Evolutionary conservation across 192 early-diverging fungal species (phyloP).

Genomic region (Podila clonocystis): DNA sequence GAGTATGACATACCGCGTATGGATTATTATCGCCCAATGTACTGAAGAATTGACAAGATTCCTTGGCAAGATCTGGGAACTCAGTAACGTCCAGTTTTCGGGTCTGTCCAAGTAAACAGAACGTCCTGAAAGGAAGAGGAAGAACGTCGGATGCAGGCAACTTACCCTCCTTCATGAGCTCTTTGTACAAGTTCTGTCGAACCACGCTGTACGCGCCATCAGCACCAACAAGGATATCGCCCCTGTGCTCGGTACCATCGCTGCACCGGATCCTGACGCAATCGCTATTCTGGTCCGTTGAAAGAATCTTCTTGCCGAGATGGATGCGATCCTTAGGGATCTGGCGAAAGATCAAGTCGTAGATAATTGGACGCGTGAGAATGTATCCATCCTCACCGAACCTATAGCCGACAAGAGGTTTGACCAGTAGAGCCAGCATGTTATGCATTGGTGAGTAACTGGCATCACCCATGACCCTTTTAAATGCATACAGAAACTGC

Average conservation of each 20-base stretch:
- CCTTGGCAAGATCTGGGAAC: slow-evolving; percentile 23
- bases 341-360: slow-evolving; percentile 10
- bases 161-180: neutral
- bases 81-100: slow-evolving; percentile 5
- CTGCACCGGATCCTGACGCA: slow-evolving; percentile 12
- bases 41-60: slow-evolving; percentile 16
- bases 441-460: neutral
- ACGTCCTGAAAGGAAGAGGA: slow-evolving; percentile 2
- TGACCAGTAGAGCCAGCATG: slow-evolving; percentile 2
- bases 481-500: neutral
- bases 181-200: slow-evolving; percentile 10
- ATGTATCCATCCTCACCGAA: slow-evolving; percentile 11
- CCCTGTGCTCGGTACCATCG: slow-evolving; percentile 8
- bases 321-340: slow-evolving; percentile 18
- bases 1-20: slow-evolving; percentile 10
- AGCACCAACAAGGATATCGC: slow-evolving; percentile 27
- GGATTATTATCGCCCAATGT: slow-evolving; percentile 23
- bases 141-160: slow-evolving; percentile 14
- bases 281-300: slow-evolving; percentile 4
- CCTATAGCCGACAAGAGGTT: slow-evolving; percentile 15
- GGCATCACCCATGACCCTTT: no score
- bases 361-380: slow-evolving; percentile 13
- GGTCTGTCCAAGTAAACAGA: slow-evolving; percentile 21
- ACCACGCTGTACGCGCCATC: slow-evolving; percentile 21
- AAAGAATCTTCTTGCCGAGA: slow-evolving; percentile 15